Conservation (phyloP, 2,329 filamentous ascomycete species). For the Blastomyces gilchristii region DNA sequence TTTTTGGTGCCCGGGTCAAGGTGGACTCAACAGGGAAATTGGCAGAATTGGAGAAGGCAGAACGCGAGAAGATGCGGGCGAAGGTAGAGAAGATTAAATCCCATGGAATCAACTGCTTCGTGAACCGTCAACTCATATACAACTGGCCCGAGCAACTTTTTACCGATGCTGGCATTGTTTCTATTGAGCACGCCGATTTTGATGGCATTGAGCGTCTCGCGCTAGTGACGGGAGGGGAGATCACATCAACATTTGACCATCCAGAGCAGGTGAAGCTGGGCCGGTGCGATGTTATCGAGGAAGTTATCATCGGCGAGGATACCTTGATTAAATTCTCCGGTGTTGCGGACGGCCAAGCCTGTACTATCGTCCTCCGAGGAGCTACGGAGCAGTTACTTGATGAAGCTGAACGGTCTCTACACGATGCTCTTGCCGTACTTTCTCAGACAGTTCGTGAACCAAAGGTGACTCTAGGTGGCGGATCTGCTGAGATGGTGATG, state of each 20-base stretch:
- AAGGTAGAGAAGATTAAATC: slow-evolving; percentile 99
- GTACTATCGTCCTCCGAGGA: slow-evolving; percentile 91
- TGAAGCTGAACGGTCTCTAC: slow-evolving; percentile 89
- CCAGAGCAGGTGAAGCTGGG: slow-evolving; percentile 95
- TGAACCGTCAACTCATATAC: slow-evolving; percentile 98
- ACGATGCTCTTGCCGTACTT: slow-evolving; percentile 90
- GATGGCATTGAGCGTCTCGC: slow-evolving; percentile 93
- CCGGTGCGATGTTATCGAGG: slow-evolving; percentile 89
- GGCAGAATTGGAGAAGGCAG: slow-evolving; percentile 95
- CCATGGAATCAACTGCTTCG: slow-evolving; percentile 99
- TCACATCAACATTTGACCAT: slow-evolving; percentile 95
- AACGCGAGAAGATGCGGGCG: slow-evolving; percentile 98
- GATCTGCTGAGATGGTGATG: slow-evolving; percentile 98
- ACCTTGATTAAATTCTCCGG: slow-evolving; percentile 96
- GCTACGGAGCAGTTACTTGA: slow-evolving; percentile 95
- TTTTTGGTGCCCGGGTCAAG: slow-evolving; percentile 94
- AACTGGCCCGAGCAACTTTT: slow-evolving; percentile 99
- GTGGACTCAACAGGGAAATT: slow-evolving; percentile 93
- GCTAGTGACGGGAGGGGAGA: slow-evolving; percentile 92
- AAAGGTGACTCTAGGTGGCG: slow-evolving; percentile 84
- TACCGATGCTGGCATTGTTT: slow-evolving; percentile 93
- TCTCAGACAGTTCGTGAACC: slow-evolving; percentile 95
- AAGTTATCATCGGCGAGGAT: slow-evolving; percentile 97
- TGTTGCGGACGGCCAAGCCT: slow-evolving; percentile 84
- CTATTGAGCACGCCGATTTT: slow-evolving; percentile 97